Percentiles rank a stretch among this genome's conserved stretches.
These are phyloP conservation scores for Candida sp. DNA, from an alignment of 1,139 yeast species.

Conservation along the genomic window DNA sequence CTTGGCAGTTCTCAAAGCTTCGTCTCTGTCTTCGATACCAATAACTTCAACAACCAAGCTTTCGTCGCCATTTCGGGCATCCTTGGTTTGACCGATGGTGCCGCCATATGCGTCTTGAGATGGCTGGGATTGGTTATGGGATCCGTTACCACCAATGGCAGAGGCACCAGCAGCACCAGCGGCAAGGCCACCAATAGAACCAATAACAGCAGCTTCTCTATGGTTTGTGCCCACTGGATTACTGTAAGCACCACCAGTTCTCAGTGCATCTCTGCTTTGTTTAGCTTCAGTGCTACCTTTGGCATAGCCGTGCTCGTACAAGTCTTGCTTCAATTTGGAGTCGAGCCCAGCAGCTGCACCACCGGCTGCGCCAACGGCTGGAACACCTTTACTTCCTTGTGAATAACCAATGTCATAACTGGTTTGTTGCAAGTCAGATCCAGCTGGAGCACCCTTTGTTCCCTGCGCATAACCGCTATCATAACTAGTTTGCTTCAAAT, in stretches of 20 bases:
- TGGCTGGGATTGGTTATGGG: neutral
- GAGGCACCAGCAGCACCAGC: constrained; percentile 7
- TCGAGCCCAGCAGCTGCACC: constrained; percentile 1
- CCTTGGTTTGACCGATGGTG: constrained; percentile 4
- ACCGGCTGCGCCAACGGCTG: neutral
- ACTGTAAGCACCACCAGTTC: neutral
- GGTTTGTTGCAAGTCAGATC: constrained; percentile 4
- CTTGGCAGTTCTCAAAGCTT: constrained; percentile 40
- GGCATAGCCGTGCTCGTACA: constrained; percentile 16
- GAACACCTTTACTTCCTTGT: constrained; percentile 1
- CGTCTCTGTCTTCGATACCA: constrained; percentile 36
- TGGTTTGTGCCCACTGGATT: constrained; percentile 9
- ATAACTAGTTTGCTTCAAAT: constrained; percentile 6
- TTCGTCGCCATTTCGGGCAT: constrained; percentile 5
- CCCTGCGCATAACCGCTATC: constrained; percentile 4
- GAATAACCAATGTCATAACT: neutral
- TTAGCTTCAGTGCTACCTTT: constrained; percentile 13
- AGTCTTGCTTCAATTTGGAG: constrained; percentile 11
- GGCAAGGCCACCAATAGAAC: constrained; percentile 10
- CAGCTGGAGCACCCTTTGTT: constrained; percentile 8
- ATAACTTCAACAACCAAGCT: constrained; percentile 39
- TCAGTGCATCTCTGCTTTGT: constrained; percentile 6
- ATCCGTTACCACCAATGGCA: constrained; percentile 8
- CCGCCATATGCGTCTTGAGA: neutral
- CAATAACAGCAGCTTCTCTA: constrained; percentile 13